phyloP scores from a whole-genome alignment of 306 rosid species.

The Benincasa hispida region DNA sequence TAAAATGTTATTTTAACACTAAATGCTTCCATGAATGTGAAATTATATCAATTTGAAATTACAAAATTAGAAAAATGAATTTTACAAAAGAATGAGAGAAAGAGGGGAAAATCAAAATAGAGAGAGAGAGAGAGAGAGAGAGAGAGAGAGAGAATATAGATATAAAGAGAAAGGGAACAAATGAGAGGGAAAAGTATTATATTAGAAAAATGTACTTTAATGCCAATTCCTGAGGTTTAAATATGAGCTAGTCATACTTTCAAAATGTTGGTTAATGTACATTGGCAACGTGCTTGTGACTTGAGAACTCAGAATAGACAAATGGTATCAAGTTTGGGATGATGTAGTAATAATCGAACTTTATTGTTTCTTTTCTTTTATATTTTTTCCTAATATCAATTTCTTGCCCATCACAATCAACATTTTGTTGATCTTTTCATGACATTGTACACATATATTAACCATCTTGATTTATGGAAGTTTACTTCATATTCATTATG shows the following conservation, averaged over 20 bases:
- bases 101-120: not conserved
- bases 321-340: not conserved
- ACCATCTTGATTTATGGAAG: not conserved
- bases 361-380: not conserved
- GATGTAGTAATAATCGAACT: not conserved
- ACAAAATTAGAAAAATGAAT: not conserved
- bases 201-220: not conserved
- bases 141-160: not conserved
- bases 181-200: not conserved
- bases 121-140: not conserved
- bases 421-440: constrained; percentile 1
- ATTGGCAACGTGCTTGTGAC: not conserved
- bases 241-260: not conserved
- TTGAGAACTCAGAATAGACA: not conserved
- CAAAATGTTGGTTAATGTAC: not conserved
- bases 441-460: not conserved
- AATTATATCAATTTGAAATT: not conserved
- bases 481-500: not conserved
- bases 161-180: not conserved
- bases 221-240: not conserved
- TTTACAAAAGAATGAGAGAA: not conserved
- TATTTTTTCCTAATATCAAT: not conserved
- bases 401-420: not conserved
- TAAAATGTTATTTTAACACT: not conserved
- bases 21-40: not conserved